Evolutionary conservation across 331 rosid genomes (phyloP), one percentile per base, ranked within the genome.

Genomic region (Arachis monticola): DNA sequence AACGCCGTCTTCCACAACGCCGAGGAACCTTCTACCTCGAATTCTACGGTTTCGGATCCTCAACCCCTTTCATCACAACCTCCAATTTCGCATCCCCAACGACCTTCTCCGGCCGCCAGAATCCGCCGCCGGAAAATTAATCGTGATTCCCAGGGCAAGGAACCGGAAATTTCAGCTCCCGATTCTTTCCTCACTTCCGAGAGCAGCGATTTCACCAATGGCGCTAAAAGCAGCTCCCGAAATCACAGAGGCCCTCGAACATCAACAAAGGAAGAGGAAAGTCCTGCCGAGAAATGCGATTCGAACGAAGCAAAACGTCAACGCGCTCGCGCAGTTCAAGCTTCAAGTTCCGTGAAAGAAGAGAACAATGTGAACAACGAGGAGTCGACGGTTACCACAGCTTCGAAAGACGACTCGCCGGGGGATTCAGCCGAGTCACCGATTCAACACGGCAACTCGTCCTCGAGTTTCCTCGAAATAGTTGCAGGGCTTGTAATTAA

Each of bases 351-450:
- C 5, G 65, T 35, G 48, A 73, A 58, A 22, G 79, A 76, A 47
- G 72, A 72, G 68, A 78, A 75, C 8, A 74, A 63, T 9, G 87
- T 83, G 70, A 77, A 77, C 7, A 72, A 59, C 11, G 88, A 85
- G 65, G 82, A 52, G 17, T 91, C 96, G 10, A 77, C 81, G 44
- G n/a, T 89, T 48, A 91, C 93, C 6, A 77, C 84, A 12, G 86
- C 86, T 61, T 73, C 52, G 27, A 80, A 81, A 46, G 83, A 69
- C 31, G 74, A 12, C 32, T 14, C 45, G 11, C 70, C 10, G 1
- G 61, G 55, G 40, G 80, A 86, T 78, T 87, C 88, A 7, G 76
- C 74, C 40, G 83, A 82, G 17, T 83, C 96, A 46, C 80, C 62
- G 9, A 38, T 17, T 1, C 84, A 67, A 75, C 67, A 40, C 62